Evolutionary conservation across 2,329 filamentous ascomycete species (phyloP).

Genomic region (Cyphellophora attinorum): DNA sequence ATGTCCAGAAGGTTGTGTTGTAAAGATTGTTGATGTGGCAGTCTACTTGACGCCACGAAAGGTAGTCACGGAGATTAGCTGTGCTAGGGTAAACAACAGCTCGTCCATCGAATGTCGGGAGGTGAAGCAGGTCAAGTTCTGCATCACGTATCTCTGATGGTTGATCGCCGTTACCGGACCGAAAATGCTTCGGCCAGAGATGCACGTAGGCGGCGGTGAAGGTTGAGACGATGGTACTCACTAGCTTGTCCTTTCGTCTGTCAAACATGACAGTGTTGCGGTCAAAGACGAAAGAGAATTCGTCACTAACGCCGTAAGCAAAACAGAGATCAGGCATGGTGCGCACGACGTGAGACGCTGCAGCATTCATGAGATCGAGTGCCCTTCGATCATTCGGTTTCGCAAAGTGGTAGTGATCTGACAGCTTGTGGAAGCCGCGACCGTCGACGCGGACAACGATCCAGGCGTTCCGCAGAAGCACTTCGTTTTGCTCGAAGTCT

Average conservation of each 20-base stretch:
- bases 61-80: constrained; percentile 79
- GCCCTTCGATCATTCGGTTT: constrained; percentile 90
- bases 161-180: constrained; percentile 35
- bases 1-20: constrained; percentile 91
- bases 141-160: background rate
- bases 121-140: constrained; percentile 51
- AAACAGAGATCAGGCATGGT: constrained; percentile 78
- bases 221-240: constrained; percentile 81
- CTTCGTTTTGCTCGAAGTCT: constrained; percentile 73
- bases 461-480: constrained; percentile 83
- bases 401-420: constrained; percentile 69
- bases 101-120: constrained; percentile 87
- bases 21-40: constrained; percentile 99
- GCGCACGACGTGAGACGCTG: constrained; percentile 73
- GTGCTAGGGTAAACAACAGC: constrained; percentile 82
- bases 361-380: constrained; percentile 87
- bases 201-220: constrained; percentile 88
- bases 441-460: constrained; percentile 91
- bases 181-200: constrained; percentile 67
- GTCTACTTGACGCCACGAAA: constrained; percentile 95
- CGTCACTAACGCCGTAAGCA: constrained; percentile 89
- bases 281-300: constrained; percentile 89
- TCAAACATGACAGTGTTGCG: constrained; percentile 77
- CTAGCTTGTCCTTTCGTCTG: constrained; percentile 75
- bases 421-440: constrained; percentile 87